Evolutionary conservation across 805 yeast species (phyloP).

Genomic region (Ogataea nonfermentans): DNA sequence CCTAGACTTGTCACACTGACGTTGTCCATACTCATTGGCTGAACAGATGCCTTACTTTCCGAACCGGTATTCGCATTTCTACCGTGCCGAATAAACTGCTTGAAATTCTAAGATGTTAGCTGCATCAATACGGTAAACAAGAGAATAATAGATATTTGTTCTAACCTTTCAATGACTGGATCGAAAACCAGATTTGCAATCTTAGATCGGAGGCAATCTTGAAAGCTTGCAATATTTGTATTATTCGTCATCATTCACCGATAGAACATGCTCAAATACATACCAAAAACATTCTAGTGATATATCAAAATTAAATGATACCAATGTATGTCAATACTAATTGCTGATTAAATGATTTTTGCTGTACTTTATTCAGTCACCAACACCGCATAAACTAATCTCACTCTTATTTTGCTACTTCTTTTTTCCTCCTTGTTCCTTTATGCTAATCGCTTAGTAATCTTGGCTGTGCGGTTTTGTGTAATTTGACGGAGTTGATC

Average conservation of each 20-base stretch:
- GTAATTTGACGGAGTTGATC: background rate
- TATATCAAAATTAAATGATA: background rate
- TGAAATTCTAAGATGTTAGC: conserved; percentile 33
- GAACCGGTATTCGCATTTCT: conserved; percentile 23
- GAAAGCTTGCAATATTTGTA: no score
- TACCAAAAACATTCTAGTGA: conserved; percentile 7
- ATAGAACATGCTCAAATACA: background rate
- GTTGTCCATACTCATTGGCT: conserved; percentile 10
- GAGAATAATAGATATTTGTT: no score
- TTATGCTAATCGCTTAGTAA: background rate
- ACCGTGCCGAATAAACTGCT: conserved; percentile 45
- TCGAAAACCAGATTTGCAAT: no score
- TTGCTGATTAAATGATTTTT: background rate
- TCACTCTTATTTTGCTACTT: conserved; percentile 10
- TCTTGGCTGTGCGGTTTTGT: conserved; percentile 5
- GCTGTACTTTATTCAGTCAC: conserved; percentile 1
- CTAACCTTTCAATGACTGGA: no score
- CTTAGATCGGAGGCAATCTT: no score
- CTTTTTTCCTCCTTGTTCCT: conserved; percentile 1
- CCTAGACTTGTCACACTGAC: conserved; percentile 2
- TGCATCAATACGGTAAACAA: no score
- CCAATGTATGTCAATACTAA: background rate
- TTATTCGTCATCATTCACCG: no score
- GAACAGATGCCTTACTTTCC: conserved; percentile 6
- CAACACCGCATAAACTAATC: background rate